Percentiles rank a stretch among this genome's conserved stretches.
Evolutionary conservation across 1,284 basidiomycete species (phyloP).

Genomic region (Sporisorium scitamineum): DNA sequence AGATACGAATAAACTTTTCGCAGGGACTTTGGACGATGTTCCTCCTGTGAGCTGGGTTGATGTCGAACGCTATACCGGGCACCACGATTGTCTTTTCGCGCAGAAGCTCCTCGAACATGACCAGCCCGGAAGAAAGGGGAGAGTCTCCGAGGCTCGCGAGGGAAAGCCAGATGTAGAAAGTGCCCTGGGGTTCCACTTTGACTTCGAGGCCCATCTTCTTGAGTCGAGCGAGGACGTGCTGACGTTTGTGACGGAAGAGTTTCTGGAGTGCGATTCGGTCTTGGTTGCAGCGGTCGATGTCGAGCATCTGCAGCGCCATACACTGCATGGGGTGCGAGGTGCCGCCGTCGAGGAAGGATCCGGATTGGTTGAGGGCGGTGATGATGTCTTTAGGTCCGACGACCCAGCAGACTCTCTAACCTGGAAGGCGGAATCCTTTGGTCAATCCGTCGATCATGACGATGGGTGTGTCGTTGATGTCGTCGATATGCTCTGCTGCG

Average conservation of each 20-base stretch:
- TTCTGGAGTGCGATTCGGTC: conserved; percentile 76
- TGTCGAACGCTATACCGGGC: conserved; percentile 81
- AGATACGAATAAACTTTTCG: conserved; percentile 64
- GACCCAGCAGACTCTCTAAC: conserved; percentile 82
- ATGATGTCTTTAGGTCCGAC: conserved; percentile 72
- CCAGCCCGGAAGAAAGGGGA: conserved; percentile 79
- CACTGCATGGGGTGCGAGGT: conserved; percentile 60
- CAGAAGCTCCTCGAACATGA: conserved; percentile 93
- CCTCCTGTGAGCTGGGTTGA: conserved; percentile 74
- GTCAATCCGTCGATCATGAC: conserved; percentile 92
- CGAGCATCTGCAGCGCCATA: conserved; percentile 59
- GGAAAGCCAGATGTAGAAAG: conserved; percentile 88
- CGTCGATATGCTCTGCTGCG: conserved; percentile 82
- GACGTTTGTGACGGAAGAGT: conserved; percentile 90
- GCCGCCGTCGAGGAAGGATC: conserved; percentile 59
- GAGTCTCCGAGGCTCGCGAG: conserved; percentile 69
- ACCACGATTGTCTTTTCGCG: conserved; percentile 91
- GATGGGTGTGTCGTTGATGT: conserved; percentile 84
- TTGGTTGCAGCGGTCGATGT: conserved; percentile 74
- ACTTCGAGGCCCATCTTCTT: conserved; percentile 73
- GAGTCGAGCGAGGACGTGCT: conserved; percentile 87
- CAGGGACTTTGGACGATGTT: conserved; percentile 85
- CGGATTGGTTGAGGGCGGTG: conserved; percentile 55
- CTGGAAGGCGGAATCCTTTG: conserved; percentile 75
- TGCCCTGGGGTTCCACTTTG: conserved; percentile 69